A percentile compares a stretch with the other conserved stretches of the same genome.
These are phyloP conservation scores for Zygotorulaspora florentina DNA, from an alignment of 805 yeast genomes.

Conservation along the genomic window DNA sequence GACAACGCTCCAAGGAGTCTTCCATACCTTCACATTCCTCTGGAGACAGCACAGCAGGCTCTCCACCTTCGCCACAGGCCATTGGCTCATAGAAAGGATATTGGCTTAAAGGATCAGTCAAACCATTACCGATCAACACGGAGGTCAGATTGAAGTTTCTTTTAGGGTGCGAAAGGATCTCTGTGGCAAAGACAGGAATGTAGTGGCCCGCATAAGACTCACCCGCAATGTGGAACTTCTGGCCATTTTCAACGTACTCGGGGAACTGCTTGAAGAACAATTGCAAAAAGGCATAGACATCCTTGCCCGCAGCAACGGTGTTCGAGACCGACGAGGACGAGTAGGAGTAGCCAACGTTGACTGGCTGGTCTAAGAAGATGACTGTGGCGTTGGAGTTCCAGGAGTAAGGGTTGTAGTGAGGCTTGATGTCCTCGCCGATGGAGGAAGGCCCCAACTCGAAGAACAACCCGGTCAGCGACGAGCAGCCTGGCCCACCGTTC, in stretches of 20 bases:
- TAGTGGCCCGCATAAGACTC: constrained; percentile 94
- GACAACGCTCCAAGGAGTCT: constrained; percentile 69
- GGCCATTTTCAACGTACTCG: constrained; percentile 40
- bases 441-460: constrained; percentile 84
- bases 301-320: constrained; percentile 80
- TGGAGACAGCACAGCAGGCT: constrained; percentile 68
- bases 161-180: constrained; percentile 66
- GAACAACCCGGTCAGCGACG: constrained; percentile 80
- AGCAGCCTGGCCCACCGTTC: constrained; percentile 95
- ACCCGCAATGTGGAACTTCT: constrained; percentile 83
- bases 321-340: constrained; percentile 59
- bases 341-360: constrained; percentile 75
- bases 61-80: constrained; percentile 95
- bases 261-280: constrained; percentile 74
- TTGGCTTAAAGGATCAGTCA: constrained; percentile 80
- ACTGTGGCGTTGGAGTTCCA: constrained; percentile 87
- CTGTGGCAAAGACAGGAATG: constrained; percentile 83
- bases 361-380: constrained; percentile 85
- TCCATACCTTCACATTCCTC: constrained; percentile 75
- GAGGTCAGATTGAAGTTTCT: constrained; percentile 64
- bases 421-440: constrained; percentile 56
- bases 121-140: constrained; percentile 85
- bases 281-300: constrained; percentile 73
- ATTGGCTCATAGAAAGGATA: constrained; percentile 78
- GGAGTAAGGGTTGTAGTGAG: constrained; percentile 66